Percentiles rank a stretch among this genome's conserved stretches.
phyloP scores from a whole-genome alignment of 345 rosid species.

The Mercurialis annua region DNA sequence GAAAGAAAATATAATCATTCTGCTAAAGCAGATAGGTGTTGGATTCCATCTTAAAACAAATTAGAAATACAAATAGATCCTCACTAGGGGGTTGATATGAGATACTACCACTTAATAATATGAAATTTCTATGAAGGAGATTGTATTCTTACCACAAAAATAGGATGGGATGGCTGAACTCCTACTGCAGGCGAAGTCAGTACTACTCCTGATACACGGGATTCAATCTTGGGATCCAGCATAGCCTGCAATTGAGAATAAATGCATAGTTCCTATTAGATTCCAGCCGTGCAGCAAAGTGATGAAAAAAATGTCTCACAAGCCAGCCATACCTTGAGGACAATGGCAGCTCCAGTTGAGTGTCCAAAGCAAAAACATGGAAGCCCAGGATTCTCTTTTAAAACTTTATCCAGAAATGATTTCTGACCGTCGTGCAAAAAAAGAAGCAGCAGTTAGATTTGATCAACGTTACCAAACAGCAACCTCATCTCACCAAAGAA shows the following conservation, averaged over 20 bases:
- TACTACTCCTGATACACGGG: conserved; percentile 20
- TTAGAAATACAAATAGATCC: too few relatives aligned
- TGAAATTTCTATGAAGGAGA: too few relatives aligned
- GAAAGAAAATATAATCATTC: too few relatives aligned
- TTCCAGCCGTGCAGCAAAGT: not conserved
- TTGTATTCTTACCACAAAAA: conserved; percentile 20
- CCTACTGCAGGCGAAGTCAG: conserved; percentile 33
- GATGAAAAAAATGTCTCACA: not conserved
- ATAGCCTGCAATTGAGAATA: conserved; percentile 17
- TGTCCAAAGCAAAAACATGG: conserved; percentile 37
- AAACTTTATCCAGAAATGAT: conserved; percentile 25
- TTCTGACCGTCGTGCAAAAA: conserved; percentile 12
- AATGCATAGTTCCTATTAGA: not conserved
- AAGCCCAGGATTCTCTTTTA: conserved; percentile 27
- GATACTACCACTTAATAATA: too few relatives aligned
- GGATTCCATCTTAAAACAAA: too few relatives aligned
- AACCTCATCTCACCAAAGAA: not conserved
- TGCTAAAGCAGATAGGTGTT: too few relatives aligned
- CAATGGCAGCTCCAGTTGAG: conserved; percentile 35
- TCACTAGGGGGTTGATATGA: too few relatives aligned
- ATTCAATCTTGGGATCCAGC: conserved; percentile 30
- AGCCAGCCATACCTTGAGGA: conserved; percentile 24
- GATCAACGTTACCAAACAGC: not conserved
- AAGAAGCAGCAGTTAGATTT: not conserved
- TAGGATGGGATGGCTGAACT: conserved; percentile 37